Percentiles rank a stretch among this genome's conserved stretches.
Evolutionary conservation across 257 asterid genomes (phyloP).

Genomic region (Solanum chilense): DNA sequence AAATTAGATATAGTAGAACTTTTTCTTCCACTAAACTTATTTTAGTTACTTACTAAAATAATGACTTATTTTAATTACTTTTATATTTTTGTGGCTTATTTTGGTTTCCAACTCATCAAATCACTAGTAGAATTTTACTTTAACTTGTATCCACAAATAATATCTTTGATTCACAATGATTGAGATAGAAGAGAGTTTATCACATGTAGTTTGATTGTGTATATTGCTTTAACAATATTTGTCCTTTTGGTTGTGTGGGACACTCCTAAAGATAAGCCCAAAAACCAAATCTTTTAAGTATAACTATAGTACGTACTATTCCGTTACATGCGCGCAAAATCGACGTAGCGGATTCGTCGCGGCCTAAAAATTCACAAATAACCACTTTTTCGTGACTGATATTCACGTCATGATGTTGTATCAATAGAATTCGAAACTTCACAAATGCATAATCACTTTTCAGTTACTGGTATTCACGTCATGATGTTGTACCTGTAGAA

Average conservation of each 20-base stretch:
- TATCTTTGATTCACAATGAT: background rate
- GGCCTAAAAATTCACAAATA: background rate
- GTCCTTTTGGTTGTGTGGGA: background rate
- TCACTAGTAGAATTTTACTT: background rate
- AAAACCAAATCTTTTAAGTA: background rate
- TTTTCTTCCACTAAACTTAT: no score
- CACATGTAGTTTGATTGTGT: background rate
- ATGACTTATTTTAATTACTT: no score
- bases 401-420: no score
- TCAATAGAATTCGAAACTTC: background rate
- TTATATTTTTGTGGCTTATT: no score
- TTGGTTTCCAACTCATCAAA: no score
- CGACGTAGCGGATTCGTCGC: background rate
- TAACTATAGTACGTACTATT: background rate
- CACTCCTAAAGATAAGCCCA: background rate
- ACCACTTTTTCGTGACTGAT: background rate
- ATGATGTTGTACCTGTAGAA: accelerated
- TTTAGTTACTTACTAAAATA: no score
- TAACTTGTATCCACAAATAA: background rate
- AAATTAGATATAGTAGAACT: no score
- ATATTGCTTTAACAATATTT: background rate
- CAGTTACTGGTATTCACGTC: background rate
- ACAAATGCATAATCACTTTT: background rate
- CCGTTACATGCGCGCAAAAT: background rate
- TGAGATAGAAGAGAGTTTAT: background rate